Conservation (phyloP, 2,329 filamentous ascomycete genomes). For the Albifimbria verrucaria region DNA sequence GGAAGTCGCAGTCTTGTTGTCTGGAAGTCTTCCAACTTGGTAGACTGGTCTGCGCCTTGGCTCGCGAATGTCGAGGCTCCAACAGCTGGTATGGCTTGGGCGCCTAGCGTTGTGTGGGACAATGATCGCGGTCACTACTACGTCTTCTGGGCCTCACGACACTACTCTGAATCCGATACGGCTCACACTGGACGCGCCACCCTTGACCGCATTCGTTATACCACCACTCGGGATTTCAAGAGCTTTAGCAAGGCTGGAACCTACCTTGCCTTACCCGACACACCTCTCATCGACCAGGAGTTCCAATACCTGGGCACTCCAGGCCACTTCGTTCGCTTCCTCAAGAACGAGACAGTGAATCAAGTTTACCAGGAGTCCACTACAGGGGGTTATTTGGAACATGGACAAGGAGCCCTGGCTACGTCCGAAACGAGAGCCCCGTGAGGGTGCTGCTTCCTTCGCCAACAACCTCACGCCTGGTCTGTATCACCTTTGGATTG, state of each 20-base stretch:
- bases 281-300: conserved; percentile 47
- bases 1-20: conserved; percentile 33
- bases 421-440: conserved; percentile 26
- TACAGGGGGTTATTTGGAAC: conserved; percentile 43
- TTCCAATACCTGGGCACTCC: conserved; percentile 39
- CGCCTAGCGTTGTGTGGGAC: conserved; percentile 34
- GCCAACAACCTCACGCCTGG: conserved; percentile 30
- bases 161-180: conserved; percentile 40
- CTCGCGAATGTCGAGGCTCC: conserved; percentile 24
- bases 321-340: conserved; percentile 41
- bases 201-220: conserved; percentile 43
- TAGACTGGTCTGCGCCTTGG: conserved; percentile 28
- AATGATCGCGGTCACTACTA: conserved; percentile 35
- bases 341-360: conserved; percentile 47
- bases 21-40: conserved; percentile 31
- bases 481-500: conserved; percentile 38
- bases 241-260: conserved; percentile 42
- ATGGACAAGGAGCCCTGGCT: conserved; percentile 38
- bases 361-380: conserved; percentile 46
- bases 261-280: conserved; percentile 36
- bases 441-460: conserved; percentile 36
- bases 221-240: conserved; percentile 47
- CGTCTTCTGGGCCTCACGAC: conserved; percentile 45
- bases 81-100: conserved; percentile 35
- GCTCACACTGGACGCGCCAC: conserved; percentile 39